A percentile compares a stretch with the other conserved stretches of the same genome.
phyloP scores from a whole-genome alignment of 768 basidiomycete genomes.

The Lepiota brunneoincarnata region DNA sequence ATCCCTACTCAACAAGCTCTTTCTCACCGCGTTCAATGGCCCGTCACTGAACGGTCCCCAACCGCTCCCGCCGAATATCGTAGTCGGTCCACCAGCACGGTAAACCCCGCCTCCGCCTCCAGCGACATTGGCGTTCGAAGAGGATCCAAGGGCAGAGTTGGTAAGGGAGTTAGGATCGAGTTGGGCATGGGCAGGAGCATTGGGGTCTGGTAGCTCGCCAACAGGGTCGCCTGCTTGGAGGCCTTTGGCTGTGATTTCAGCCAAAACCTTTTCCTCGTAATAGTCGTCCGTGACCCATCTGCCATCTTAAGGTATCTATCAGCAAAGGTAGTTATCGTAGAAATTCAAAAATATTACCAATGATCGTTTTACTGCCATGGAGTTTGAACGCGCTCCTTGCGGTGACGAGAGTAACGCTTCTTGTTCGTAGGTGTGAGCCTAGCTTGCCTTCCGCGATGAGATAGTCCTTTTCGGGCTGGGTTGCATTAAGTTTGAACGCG shows the following conservation, averaged over 20 bases:
- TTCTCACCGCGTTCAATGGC: slow-evolving; percentile 80
- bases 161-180: slow-evolving; percentile 40
- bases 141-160: slow-evolving; percentile 27
- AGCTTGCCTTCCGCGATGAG: slow-evolving; percentile 88
- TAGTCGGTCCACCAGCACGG: slow-evolving; percentile 89
- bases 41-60: slow-evolving; percentile 89
- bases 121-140: slow-evolving; percentile 38
- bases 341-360: slow-evolving; percentile 46
- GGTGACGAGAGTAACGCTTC: slow-evolving; percentile 92
- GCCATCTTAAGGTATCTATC: slow-evolving; percentile 57
- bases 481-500: slow-evolving; percentile 88
- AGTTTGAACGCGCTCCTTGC: slow-evolving; percentile 92
- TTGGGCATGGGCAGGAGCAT: slow-evolving; percentile 45
- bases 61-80: slow-evolving; percentile 82
- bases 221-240: slow-evolving; percentile 81
- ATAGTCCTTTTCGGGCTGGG: slow-evolving; percentile 87
- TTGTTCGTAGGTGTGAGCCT: slow-evolving; percentile 81
- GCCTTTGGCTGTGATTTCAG: slow-evolving; percentile 77
- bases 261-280: slow-evolving; percentile 81
- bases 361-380: slow-evolving; percentile 88
- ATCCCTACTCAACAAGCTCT: slow-evolving; percentile 73
- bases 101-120: slow-evolving; percentile 71
- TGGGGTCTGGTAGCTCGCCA: slow-evolving; percentile 78
- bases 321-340: not conserved
- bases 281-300: slow-evolving; percentile 95